Evolutionary conservation across 805 yeast species (phyloP).

Genomic region (Alloascoidea africana): DNA sequence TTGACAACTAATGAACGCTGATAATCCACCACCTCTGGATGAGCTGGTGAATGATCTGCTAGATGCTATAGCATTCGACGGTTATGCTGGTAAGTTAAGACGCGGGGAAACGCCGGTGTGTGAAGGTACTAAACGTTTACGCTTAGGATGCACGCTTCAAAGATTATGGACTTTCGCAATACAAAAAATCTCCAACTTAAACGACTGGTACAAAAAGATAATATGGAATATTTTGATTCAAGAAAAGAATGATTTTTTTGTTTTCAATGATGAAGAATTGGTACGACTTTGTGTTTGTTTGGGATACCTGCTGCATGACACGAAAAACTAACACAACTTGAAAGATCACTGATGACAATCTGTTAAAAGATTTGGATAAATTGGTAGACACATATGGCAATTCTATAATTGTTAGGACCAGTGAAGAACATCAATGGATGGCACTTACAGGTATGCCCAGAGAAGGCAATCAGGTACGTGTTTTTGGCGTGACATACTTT

Average conservation of each 20-base stretch:
- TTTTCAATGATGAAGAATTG: constrained; percentile 5
- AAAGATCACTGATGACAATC: constrained; percentile 4
- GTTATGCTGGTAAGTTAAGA: constrained; percentile 13
- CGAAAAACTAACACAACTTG: constrained; percentile 6
- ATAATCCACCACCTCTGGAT: constrained; percentile 11
- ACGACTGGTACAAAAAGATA: constrained; percentile 9
- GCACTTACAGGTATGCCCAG: constrained; percentile 18
- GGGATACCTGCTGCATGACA: no score
- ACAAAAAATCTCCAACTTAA: constrained; percentile 9
- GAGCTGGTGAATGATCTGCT: constrained; percentile 14
- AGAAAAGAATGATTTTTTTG: constrained; percentile 9
- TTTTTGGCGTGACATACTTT: neutral
- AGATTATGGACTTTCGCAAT: constrained; percentile 14
- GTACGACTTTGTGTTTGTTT: constrained; percentile 6
- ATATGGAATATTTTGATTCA: constrained; percentile 15
- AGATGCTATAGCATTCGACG: constrained; percentile 16
- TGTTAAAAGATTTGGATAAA: constrained; percentile 4
- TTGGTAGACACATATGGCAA: neutral
- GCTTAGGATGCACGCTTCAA: constrained; percentile 12
- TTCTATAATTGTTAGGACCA: constrained; percentile 12
- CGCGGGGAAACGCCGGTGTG: neutral
- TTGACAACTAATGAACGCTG: neutral
- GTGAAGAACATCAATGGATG: constrained; percentile 19
- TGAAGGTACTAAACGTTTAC: constrained; percentile 1
- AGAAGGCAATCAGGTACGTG: constrained; percentile 11